phyloP scores from a whole-genome alignment of 371 early-diverging fungal genomes.

The Sanchytrium tribonematis region DNA sequence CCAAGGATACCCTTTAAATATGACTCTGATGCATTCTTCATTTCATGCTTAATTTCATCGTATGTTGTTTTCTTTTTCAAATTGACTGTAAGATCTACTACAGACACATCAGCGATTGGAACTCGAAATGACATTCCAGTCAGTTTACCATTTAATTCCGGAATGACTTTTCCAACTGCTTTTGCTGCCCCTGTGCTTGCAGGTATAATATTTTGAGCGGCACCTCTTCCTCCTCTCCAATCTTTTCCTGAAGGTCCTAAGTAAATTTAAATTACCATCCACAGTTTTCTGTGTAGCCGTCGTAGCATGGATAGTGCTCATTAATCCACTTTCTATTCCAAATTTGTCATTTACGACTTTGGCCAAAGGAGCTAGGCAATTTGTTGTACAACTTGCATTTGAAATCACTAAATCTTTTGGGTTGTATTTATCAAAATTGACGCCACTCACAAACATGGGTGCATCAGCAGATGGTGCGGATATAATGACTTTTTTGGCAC shows the following conservation, averaged over 20 bases:
- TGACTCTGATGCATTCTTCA: constrained; percentile 50
- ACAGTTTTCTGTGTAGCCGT: constrained; percentile 99
- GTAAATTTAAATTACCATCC: constrained; percentile 37
- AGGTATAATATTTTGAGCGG: constrained; percentile 95
- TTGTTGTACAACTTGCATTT: constrained; percentile 99
- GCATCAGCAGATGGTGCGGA: constrained; percentile 78
- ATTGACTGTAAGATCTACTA: constrained; percentile 89
- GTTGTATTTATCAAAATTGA: constrained; percentile 77
- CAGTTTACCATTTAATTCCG: constrained; percentile 77
- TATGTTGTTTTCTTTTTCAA: constrained; percentile 63
- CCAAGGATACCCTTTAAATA: constrained; percentile 73
- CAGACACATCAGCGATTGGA: constrained; percentile 86
- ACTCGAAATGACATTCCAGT: constrained; percentile 98
- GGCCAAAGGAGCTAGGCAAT: constrained; percentile 96
- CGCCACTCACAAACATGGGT: constrained; percentile 47
- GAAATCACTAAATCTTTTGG: constrained; percentile 40
- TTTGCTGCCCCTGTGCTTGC: constrained; percentile 98
- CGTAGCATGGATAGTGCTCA: constrained; percentile 95
- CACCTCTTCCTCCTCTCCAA: constrained; percentile 90
- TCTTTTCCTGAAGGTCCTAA: constrained; percentile 90
- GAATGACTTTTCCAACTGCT: constrained; percentile 96
- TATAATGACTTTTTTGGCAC: constrained; percentile 93
- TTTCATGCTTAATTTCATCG: constrained; percentile 51
- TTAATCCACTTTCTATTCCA: constrained; percentile 38
- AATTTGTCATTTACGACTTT: constrained; percentile 89